phyloP scores from a whole-genome alignment of 495 filamentous ascomycete genomes.

The Penicillium coprophilum region DNA sequence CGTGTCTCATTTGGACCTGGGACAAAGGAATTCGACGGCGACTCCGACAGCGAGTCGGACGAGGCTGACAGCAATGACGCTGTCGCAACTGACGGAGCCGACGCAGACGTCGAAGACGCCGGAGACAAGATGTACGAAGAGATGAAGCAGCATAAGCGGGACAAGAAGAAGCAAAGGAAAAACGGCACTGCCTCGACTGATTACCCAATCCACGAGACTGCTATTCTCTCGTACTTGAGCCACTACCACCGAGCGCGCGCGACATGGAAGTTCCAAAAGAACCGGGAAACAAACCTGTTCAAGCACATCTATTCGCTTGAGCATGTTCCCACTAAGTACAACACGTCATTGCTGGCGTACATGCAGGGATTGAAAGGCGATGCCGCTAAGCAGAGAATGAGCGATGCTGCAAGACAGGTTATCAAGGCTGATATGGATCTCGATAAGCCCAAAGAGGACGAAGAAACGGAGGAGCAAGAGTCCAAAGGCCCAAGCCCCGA shows the following conservation, averaged over 20 bases:
- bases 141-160: constrained; percentile 32
- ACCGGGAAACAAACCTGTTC: constrained; percentile 75
- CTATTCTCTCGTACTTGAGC: constrained; percentile 70
- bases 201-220: constrained; percentile 42
- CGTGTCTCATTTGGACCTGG: constrained; percentile 77
- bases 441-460: constrained; percentile 23
- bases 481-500: constrained; percentile 30
- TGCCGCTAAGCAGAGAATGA: constrained; percentile 57
- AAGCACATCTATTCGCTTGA: constrained; percentile 73
- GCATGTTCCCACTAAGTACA: constrained; percentile 63
- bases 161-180: constrained; percentile 40
- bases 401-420: constrained; percentile 59
- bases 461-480: constrained; percentile 47
- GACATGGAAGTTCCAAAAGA: constrained; percentile 93
- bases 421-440: constrained; percentile 45
- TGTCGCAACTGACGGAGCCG: constrained; percentile 27
- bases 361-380: constrained; percentile 69
- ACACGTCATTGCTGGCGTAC: constrained; percentile 65
- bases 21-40: constrained; percentile 60
- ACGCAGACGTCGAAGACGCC: constrained; percentile 19
- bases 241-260: constrained; percentile 64
- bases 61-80: constrained; percentile 16
- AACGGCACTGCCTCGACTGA: constrained; percentile 17
- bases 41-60: constrained; percentile 35
- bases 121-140: constrained; percentile 25